Base-by-base conservation (phyloP, 495 filamentous ascomycete species). In the Penicillium desertorum region DNA sequence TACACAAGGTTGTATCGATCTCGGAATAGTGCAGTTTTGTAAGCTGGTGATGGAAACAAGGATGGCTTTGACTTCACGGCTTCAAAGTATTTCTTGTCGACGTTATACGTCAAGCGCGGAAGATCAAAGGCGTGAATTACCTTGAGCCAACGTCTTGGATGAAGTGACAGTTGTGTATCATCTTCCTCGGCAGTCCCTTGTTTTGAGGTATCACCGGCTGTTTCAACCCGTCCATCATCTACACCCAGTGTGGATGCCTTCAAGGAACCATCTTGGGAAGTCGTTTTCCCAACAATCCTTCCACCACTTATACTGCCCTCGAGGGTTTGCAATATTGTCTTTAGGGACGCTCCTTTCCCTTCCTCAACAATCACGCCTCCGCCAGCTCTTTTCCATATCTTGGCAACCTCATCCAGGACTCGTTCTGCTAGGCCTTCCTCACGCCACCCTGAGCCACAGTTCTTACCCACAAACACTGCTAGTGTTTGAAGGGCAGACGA, bases 381-480 rank as follows among this genome's bases (percentile, higher is more conserved):
- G 0, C 83, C 79, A 55, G 85, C 81, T 57, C 86, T 89, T 73
- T 93, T 96, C 95, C 94, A 98, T 56, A 79, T 81, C 69, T 87
- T 87, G 0, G 95, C 91, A 14, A 91, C 85, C 70, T 98, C 93
- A 62, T 98, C 95, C 19, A 98, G 74, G 7, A 96, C 89, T 64
- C 86, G 88, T 67, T 98, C 94, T 5, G 92, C 94, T 10, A 96
- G 76, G 0, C 94, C 94, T 70, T 93, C 91, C 75, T 98, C 91
- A 60, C 94, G 83, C 94, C 94, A 98, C 85, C 87, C 92, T 37
- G 91, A 88, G 45, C 94, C 94, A 68, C 94, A 98, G 69, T 96
- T 87, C 49, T 87, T 88, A 12, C 94, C 94, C 37, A 98, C 88
- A 66, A 98, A 98, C 0, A 82, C 80, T 12, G 95, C 92, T 22